Evolutionary conservation across 129 eudicot species (phyloP).

Genomic region (Flaveria trinervia): DNA sequence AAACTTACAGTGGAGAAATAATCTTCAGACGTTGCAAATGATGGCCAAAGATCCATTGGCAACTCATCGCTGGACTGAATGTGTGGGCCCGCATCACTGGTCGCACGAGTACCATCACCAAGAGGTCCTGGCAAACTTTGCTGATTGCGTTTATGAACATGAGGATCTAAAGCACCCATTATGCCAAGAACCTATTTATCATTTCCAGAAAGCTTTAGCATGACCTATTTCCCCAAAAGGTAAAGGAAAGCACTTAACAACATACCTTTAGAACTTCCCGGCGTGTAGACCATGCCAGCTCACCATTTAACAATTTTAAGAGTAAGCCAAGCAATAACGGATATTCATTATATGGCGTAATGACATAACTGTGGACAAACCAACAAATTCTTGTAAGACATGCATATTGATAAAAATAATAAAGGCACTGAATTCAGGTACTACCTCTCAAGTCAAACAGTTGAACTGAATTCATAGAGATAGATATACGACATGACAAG

Average conservation of each 20-base stretch:
- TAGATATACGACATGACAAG: not conserved
- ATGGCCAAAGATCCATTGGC: constrained; percentile 97
- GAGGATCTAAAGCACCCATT: constrained; percentile 99
- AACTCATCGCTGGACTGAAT: constrained; percentile 79
- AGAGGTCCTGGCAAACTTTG: constrained; percentile 77
- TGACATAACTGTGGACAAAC: constrained; percentile 67
- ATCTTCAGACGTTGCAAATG: constrained; percentile 94
- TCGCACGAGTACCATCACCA: constrained; percentile 74
- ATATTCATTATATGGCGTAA: constrained; percentile 85
- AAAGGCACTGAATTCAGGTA: not conserved
- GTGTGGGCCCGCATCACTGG: constrained; percentile 85
- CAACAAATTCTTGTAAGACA: constrained; percentile 25
- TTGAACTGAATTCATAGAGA: not conserved
- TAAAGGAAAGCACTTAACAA: not conserved
- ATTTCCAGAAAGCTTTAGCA: constrained; percentile 27
- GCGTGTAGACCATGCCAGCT: constrained; percentile 94
- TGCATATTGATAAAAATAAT: not conserved
- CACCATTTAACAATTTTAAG: constrained; percentile 84
- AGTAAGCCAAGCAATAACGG: constrained; percentile 88
- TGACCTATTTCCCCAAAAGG: constrained; percentile 11
- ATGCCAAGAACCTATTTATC: constrained; percentile 81
- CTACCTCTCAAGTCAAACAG: not conserved
- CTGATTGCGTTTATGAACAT: constrained; percentile 88
- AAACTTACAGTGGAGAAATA: constrained; percentile 83
- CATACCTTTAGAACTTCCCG: constrained; percentile 90